Conservation (phyloP, 495 filamentous ascomycete genomes). For the Podospora appendiculata region DNA sequence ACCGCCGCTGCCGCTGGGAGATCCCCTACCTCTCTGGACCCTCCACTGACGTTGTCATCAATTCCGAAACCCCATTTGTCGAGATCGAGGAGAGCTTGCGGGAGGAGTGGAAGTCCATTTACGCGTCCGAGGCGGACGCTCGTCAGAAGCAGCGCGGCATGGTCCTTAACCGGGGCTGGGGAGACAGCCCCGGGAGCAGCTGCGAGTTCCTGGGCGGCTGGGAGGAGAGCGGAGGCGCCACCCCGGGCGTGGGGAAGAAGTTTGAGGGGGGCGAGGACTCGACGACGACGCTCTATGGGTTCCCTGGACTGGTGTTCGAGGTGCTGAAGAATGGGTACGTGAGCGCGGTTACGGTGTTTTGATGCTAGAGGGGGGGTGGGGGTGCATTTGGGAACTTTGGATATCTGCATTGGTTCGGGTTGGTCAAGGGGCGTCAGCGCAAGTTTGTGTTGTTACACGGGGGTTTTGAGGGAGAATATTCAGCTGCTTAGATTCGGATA, state of each 20-base stretch:
- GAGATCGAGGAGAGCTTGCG: slow-evolving; percentile 58
- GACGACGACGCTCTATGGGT: slow-evolving; percentile 88
- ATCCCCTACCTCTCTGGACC: slow-evolving; percentile 48
- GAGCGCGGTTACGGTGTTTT: slow-evolving; percentile 76
- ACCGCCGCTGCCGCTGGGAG: slow-evolving; percentile 83
- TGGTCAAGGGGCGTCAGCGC: background rate
- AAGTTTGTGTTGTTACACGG: background rate
- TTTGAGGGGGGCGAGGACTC: slow-evolving; percentile 48
- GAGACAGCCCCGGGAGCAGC: slow-evolving; percentile 85
- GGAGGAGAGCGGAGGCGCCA: slow-evolving; percentile 58
- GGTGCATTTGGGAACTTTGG: background rate
- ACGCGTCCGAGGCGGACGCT: slow-evolving; percentile 53
- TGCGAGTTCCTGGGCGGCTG: slow-evolving; percentile 83
- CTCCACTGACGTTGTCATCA: slow-evolving; percentile 27
- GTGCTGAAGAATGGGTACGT: slow-evolving; percentile 89
- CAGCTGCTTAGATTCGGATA: background rate
- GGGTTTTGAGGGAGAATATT: background rate
- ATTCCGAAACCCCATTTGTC: slow-evolving; percentile 72
- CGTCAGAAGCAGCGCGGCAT: slow-evolving; percentile 64
- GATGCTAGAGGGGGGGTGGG: background rate
- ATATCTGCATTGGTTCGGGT: background rate
- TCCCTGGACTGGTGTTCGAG: slow-evolving; percentile 90
- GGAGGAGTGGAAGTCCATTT: slow-evolving; percentile 63
- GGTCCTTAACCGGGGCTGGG: slow-evolving; percentile 84
- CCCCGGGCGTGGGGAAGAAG: slow-evolving; percentile 24